Evolutionary conservation across 129 eudicot genomes (phyloP).

Genomic region (Ambrosia trifida): DNA sequence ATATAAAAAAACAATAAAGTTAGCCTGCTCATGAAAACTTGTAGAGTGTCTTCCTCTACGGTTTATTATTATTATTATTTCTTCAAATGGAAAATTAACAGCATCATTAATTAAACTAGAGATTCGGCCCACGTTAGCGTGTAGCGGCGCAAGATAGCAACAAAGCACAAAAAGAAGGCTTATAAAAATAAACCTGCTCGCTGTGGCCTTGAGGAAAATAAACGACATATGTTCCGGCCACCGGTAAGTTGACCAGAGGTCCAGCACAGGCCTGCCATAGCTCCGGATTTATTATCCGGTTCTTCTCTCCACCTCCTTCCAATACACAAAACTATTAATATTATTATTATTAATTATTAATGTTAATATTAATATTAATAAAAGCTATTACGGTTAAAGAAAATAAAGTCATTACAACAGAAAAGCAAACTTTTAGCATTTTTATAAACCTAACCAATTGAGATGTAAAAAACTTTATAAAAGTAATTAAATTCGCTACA

Average conservation of each 20-base stretch:
- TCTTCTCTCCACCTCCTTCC: constrained; percentile 56
- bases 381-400: neutral
- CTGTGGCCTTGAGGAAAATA: constrained; percentile 98
- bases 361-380: too few relatives aligned
- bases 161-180: neutral
- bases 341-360: too few relatives aligned
- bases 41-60: neutral
- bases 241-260: constrained; percentile 90
- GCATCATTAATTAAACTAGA: neutral
- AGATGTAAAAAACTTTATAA: neutral
- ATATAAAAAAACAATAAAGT: too few relatives aligned
- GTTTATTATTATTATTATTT: neutral
- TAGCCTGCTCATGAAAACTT: neutral
- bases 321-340: neutral
- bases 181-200: constrained; percentile 62
- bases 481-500: neutral
- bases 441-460: neutral
- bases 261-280: constrained; percentile 99
- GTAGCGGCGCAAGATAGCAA: neutral
- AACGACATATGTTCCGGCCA: constrained; percentile 92
- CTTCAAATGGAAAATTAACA: neutral
- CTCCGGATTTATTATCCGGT: constrained; percentile 66
- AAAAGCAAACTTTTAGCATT: neutral
- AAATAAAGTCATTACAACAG: neutral
- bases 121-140: constrained; percentile 1